phyloP scores from a whole-genome alignment of 2,329 filamentous ascomycete species.

The Arthroderma sp. region DNA sequence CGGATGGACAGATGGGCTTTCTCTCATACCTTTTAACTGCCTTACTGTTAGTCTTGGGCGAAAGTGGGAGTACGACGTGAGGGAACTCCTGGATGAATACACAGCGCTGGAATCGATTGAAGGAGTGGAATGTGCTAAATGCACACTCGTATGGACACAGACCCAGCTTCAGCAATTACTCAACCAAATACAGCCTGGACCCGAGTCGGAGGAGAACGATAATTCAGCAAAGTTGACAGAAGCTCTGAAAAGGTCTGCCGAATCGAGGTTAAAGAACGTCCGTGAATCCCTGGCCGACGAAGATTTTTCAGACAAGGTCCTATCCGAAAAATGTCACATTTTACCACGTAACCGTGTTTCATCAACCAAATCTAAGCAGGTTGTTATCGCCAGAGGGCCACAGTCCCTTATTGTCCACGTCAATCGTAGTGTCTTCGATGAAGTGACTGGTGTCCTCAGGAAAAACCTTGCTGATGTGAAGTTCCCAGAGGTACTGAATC shows the following conservation, averaged over 20 bases:
- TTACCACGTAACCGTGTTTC: conserved; percentile 54
- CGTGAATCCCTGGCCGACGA: conserved; percentile 62
- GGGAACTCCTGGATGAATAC: conserved; percentile 70
- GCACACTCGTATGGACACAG: conserved; percentile 56
- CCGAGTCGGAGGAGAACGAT: conserved; percentile 16
- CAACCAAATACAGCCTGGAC: conserved; percentile 27
- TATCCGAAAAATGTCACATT: conserved; percentile 52
- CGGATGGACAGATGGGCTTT: conserved; percentile 74
- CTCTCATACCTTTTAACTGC: conserved; percentile 87
- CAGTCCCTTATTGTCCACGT: conserved; percentile 73
- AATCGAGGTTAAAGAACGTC: conserved; percentile 50
- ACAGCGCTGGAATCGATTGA: conserved; percentile 74
- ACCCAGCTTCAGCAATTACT: conserved; percentile 39
- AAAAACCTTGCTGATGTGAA: conserved; percentile 73
- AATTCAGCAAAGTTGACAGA: conserved; percentile 16
- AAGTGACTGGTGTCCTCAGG: conserved; percentile 60
- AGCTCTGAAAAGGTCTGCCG: conserved; percentile 30
- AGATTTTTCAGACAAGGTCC: conserved; percentile 59
- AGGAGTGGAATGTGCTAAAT: conserved; percentile 83
- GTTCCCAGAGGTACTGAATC: conserved; percentile 61
- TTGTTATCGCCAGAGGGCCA: conserved; percentile 70
- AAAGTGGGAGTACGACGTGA: conserved; percentile 54
- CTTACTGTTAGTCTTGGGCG: conserved; percentile 69
- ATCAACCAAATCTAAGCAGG: conserved; percentile 79
- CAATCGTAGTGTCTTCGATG: conserved; percentile 84